A percentile compares a stretch with the other conserved stretches of the same genome.
Evolutionary conservation across 2,329 filamentous ascomycete species (phyloP).

Genomic region (Xylaria arbuscula): DNA sequence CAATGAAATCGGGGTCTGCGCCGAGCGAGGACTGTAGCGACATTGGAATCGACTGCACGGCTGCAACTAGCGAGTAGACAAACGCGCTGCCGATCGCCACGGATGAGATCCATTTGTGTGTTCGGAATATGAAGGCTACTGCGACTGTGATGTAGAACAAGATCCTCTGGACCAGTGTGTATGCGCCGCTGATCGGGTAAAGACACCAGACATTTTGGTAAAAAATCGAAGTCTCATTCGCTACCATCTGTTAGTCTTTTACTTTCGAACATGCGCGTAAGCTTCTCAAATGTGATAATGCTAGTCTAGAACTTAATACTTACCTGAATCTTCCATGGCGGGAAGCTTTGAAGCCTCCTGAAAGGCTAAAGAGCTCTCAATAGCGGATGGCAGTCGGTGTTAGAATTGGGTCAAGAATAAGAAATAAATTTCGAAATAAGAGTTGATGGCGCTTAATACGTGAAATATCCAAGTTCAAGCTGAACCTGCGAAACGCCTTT

Average conservation of each 20-base stretch:
- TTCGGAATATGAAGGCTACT: slow-evolving; percentile 1
- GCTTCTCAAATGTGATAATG: background rate
- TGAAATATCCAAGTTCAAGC: background rate
- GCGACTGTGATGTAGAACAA: background rate
- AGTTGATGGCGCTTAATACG: background rate
- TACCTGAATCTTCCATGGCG: background rate
- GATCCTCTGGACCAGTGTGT: background rate
- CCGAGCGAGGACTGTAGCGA: slow-evolving; percentile 6
- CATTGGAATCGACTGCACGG: slow-evolving; percentile 2
- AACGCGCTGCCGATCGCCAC: slow-evolving; percentile 3
- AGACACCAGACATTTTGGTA: slow-evolving; percentile 12
- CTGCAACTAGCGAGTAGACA: background rate
- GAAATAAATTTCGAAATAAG: background rate
- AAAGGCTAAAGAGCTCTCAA: background rate
- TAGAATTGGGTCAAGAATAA: background rate
- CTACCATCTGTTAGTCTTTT: background rate
- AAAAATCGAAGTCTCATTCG: slow-evolving; percentile 1
- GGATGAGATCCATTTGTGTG: slow-evolving; percentile 2
- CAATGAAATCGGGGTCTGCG: slow-evolving; percentile 2
- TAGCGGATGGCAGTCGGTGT: background rate
- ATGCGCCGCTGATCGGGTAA: slow-evolving; percentile 7
- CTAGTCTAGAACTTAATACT: background rate
- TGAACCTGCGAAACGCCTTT: background rate
- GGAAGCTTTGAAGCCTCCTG: background rate
- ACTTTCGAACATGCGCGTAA: background rate